Conservation (phyloP, 345 rosid species). For the Salix brachista region DNA sequence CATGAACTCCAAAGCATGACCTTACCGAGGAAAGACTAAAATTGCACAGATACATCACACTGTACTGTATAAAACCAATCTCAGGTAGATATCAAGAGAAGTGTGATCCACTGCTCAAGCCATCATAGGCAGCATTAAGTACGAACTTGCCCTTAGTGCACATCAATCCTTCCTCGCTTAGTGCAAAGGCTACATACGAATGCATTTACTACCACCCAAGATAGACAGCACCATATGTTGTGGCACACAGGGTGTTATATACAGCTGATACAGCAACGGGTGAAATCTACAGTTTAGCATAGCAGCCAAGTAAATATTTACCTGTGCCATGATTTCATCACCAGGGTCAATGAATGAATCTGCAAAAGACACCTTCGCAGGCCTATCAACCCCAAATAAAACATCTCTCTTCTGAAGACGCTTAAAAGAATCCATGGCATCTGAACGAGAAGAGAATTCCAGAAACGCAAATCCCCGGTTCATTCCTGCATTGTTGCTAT, state of each 20-base stretch:
- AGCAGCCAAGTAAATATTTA: constrained; percentile 34
- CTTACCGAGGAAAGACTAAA: not conserved
- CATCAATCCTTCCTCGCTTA: not conserved
- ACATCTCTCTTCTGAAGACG: constrained; percentile 89
- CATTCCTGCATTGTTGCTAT: constrained; percentile 75
- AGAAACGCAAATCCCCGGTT: constrained; percentile 97
- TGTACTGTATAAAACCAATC: not conserved
- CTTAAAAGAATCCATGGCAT: constrained; percentile 92
- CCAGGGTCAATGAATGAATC: constrained; percentile 93
- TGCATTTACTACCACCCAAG: not conserved
- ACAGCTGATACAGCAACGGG: not conserved
- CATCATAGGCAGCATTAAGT: not conserved
- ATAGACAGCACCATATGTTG: not conserved
- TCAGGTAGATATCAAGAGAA: not conserved
- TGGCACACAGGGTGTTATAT: not conserved
- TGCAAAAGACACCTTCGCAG: constrained; percentile 95
- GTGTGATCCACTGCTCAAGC: not conserved
- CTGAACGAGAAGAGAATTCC: constrained; percentile 89
- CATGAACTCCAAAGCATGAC: not conserved
- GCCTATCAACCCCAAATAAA: constrained; percentile 89
- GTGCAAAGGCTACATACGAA: not conserved
- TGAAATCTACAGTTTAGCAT: constrained; percentile 19
- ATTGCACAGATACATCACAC: not conserved
- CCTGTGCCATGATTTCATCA: constrained; percentile 98
- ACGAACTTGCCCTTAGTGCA: not conserved